A percentile compares a stretch with the other conserved stretches of the same genome.
These are phyloP conservation scores for Aspergillus sp. DNA, from an alignment of 2,329 filamentous ascomycete genomes.

Conservation along the genomic window DNA sequence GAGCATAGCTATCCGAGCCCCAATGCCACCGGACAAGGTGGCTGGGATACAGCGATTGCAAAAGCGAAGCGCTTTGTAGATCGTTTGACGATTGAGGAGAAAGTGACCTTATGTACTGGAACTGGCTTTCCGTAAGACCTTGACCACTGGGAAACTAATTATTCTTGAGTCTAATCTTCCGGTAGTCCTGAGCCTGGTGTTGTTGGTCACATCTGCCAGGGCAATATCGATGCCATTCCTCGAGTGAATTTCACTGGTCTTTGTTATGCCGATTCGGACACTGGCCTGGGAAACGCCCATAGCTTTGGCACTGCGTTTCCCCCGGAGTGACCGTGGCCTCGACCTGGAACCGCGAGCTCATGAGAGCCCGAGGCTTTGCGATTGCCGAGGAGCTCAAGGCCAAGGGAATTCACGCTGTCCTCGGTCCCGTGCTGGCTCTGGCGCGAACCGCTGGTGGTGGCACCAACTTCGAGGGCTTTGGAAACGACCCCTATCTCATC, in stretches of 20 bases:
- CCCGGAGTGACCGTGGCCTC: constrained; percentile 67
- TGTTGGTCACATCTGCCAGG: constrained; percentile 27
- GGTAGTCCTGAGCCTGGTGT: too few species aligned
- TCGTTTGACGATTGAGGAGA: constrained; percentile 18
- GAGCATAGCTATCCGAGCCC: too few species aligned
- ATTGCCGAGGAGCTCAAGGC: constrained; percentile 49
- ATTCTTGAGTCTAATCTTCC: too few species aligned
- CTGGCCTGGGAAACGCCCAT: constrained; percentile 26
- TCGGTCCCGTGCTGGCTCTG: constrained; percentile 41
- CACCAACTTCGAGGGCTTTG: constrained; percentile 39
- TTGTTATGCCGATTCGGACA: too few species aligned
- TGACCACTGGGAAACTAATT: too few species aligned
- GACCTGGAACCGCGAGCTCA: constrained; percentile 52
- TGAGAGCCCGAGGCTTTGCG: constrained; percentile 48
- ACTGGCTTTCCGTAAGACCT: too few species aligned
- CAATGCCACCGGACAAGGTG: too few species aligned
- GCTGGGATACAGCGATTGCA: constrained; percentile 15
- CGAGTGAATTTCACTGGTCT: constrained; percentile 24
- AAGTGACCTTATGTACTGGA: constrained; percentile 21
- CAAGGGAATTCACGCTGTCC: constrained; percentile 34
- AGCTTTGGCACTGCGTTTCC: constrained; percentile 53
- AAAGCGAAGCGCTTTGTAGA: constrained; percentile 11
- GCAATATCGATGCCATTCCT: constrained; percentile 25
- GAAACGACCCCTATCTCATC: constrained; percentile 41
- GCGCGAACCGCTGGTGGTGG: constrained; percentile 25